These are phyloP conservation scores for Suillus discolor DNA, from an alignment of 768 basidiomycete species.

Conservation along the genomic window DNA sequence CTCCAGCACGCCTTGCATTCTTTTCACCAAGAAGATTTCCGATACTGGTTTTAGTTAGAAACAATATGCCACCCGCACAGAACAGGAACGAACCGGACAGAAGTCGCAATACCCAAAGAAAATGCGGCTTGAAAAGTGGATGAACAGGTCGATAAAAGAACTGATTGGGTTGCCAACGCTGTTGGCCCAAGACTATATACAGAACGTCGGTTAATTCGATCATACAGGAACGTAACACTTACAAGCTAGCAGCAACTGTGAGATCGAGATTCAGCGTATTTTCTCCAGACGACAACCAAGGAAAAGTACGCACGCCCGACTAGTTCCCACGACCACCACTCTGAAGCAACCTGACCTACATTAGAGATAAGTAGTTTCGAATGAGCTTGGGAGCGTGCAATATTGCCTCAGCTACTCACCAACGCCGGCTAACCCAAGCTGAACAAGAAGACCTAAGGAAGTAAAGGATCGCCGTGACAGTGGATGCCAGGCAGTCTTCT, in stretches of 20 bases:
- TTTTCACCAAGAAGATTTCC: conserved; percentile 88
- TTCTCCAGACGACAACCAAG: background rate
- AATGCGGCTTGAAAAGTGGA: conserved; percentile 84
- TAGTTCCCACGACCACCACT: conserved; percentile 99
- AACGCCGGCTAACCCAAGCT: conserved; percentile 81
- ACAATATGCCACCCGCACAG: background rate
- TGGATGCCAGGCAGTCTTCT: conserved; percentile 83
- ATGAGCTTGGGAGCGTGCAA: background rate
- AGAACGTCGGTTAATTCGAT: conserved; percentile 21
- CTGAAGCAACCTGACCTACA: conserved; percentile 75
- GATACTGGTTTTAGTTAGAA: conserved; percentile 48
- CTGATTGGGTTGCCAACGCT: conserved; percentile 84
- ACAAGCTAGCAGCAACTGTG: conserved; percentile 57
- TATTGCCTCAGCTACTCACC: conserved; percentile 38
- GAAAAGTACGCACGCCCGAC: conserved; percentile 45
- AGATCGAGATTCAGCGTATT: conserved; percentile 9
- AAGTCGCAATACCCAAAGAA: conserved; percentile 77
- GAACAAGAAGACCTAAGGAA: conserved; percentile 65
- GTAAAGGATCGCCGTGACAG: conserved; percentile 63
- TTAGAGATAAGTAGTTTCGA: background rate
- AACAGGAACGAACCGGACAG: conserved; percentile 63
- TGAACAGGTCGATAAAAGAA: conserved; percentile 74
- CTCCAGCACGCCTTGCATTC: conserved; percentile 69
- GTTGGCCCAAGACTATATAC: conserved; percentile 71
- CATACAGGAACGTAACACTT: conserved; percentile 17